Percentiles rank a stretch among this genome's conserved stretches.
Evolutionary conservation across 1,139 yeast species (phyloP).

Genomic region (Hemisphaericaspora xylofermentans): DNA sequence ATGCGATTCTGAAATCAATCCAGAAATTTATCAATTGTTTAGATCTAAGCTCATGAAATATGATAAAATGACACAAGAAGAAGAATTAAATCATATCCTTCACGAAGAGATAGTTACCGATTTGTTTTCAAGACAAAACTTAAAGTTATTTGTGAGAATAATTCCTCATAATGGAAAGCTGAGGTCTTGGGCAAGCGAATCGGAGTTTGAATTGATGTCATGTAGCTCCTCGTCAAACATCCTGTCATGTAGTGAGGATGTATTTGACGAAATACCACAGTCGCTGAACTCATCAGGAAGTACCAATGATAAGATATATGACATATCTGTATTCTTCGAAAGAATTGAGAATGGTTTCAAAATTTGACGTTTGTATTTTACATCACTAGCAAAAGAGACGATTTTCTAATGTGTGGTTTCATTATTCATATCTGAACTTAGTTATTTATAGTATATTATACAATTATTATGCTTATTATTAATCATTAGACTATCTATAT

Average conservation of each 20-base stretch:
- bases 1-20: neutral
- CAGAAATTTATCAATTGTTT: conserved; percentile 7
- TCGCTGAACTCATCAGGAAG: conserved; percentile 19
- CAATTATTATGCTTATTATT: neutral
- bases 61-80: conserved; percentile 10
- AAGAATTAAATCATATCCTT: conserved; percentile 11
- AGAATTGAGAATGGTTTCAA: conserved; percentile 26
- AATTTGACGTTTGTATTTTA: neutral
- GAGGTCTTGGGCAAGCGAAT: conserved; percentile 15
- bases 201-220: conserved; percentile 12
- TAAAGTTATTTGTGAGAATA: conserved; percentile 16
- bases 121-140: conserved; percentile 10
- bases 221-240: conserved; percentile 11
- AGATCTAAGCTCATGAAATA: conserved; percentile 9
- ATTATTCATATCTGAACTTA: neutral
- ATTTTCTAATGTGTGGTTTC: neutral
- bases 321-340: conserved; percentile 24
- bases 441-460: neutral
- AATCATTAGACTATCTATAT: conserved; percentile 11
- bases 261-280: conserved; percentile 11
- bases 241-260: conserved; percentile 13
- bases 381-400: neutral
- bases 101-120: conserved; percentile 10
- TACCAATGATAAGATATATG: conserved; percentile 24
- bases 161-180: conserved; percentile 13